Percentiles rank a stretch among this genome's conserved stretches.
These are phyloP conservation scores for Serpula lacrymans DNA, from an alignment of 768 basidiomycete genomes.

Conservation along the genomic window DNA sequence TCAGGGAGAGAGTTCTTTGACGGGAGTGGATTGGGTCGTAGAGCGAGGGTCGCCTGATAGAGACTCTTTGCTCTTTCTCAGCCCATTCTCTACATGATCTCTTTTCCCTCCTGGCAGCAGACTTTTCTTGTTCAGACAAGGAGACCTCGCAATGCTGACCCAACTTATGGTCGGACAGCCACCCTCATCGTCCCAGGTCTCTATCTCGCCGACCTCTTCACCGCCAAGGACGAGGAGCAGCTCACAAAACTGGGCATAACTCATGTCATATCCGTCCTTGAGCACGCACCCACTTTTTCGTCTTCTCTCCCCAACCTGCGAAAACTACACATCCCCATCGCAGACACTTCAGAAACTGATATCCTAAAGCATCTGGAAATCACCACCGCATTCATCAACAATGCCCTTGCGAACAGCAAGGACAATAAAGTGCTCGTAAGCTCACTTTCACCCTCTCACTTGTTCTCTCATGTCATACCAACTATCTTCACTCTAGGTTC, in stretches of 20 bases:
- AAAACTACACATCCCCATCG: constrained; percentile 49
- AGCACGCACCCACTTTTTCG: constrained; percentile 31
- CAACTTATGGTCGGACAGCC: constrained; percentile 17
- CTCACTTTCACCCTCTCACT: too few species aligned
- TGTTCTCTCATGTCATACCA: neutral
- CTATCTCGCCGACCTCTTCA: constrained; percentile 61
- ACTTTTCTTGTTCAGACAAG: constrained; percentile 15
- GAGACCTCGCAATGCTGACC: constrained; percentile 6
- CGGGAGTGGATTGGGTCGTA: too few species aligned
- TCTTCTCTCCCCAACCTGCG: constrained; percentile 46
- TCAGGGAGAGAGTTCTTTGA: too few species aligned
- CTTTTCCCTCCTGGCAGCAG: constrained; percentile 32
- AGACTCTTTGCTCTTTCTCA: too few species aligned
- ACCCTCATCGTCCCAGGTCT: constrained; percentile 43
- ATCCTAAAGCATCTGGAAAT: constrained; percentile 43
- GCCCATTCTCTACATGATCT: too few species aligned
- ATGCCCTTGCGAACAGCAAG: constrained; percentile 42
- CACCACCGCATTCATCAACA: constrained; percentile 52
- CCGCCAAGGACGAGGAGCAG: constrained; percentile 46
- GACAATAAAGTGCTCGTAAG: constrained; percentile 49
- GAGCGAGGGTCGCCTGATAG: too few species aligned
- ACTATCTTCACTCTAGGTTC: constrained; percentile 54
- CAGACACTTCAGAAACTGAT: constrained; percentile 38
- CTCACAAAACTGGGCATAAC: constrained; percentile 63
- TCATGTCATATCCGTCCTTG: constrained; percentile 67